Conservation (phyloP, 495 filamentous ascomycete genomes). For the Daldinia loculata region DNA sequence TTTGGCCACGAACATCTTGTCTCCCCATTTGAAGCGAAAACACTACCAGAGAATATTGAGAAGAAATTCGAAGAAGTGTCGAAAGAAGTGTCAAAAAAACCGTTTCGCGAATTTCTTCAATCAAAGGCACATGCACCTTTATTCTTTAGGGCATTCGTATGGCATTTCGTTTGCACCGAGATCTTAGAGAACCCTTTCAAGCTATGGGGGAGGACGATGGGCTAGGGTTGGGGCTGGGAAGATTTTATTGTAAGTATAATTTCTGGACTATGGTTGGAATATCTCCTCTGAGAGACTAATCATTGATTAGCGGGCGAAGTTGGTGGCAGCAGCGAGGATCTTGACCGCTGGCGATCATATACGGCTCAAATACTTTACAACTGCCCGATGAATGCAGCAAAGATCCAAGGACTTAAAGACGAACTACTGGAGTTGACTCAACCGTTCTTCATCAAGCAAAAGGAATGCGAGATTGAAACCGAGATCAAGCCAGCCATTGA, state of each 20-base stretch:
- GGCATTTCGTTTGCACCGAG: constrained; percentile 6
- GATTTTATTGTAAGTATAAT: too few relatives aligned
- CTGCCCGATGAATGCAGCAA: background rate
- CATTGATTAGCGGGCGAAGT: background rate
- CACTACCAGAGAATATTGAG: constrained; percentile 7
- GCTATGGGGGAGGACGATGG: background rate
- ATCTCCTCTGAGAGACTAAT: too few relatives aligned
- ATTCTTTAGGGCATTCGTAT: constrained; percentile 9
- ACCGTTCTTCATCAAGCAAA: background rate
- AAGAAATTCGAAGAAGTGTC: too few relatives aligned
- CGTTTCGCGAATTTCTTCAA: constrained; percentile 1
- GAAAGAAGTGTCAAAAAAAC: background rate
- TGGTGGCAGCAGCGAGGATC: background rate
- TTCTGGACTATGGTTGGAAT: too few relatives aligned
- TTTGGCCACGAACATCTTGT: too few relatives aligned
- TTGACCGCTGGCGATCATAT: background rate
- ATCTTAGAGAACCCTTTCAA: constrained; percentile 13
- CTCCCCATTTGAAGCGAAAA: background rate
- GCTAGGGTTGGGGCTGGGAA: too few relatives aligned
- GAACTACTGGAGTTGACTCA: background rate
- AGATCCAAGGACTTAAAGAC: background rate
- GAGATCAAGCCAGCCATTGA: too few relatives aligned
- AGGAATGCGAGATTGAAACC: background rate
- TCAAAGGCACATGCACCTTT: background rate
- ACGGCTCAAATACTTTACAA: background rate